Percentiles rank a stretch among this genome's conserved stretches.
Conservation (phyloP, 2,329 filamentous ascomycete genomes). For the Arthrobotrys musiformis region DNA sequence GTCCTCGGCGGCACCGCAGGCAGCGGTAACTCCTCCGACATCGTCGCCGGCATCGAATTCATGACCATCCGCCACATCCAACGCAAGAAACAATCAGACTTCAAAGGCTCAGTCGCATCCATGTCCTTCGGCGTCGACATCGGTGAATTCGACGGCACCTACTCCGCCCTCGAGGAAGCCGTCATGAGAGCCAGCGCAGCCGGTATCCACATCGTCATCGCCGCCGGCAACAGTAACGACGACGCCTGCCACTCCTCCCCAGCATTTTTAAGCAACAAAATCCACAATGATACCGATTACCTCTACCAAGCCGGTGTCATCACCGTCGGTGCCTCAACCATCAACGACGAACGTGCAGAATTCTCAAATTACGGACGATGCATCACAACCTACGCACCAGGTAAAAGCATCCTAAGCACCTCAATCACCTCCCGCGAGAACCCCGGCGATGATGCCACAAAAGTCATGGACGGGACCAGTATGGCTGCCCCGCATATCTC, state of each 20-base stretch:
- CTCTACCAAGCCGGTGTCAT: conserved; percentile 63
- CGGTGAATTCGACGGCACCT: conserved; percentile 33
- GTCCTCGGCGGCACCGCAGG: conserved; percentile 62
- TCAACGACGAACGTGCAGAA: conserved; percentile 61
- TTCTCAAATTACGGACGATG: conserved; percentile 66
- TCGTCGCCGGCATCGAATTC: conserved; percentile 63
- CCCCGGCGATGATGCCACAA: conserved; percentile 65
- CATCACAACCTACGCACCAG: conserved; percentile 71
- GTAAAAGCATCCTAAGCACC: conserved; percentile 67
- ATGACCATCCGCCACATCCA: conserved; percentile 64
- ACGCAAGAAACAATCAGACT: conserved; percentile 62
- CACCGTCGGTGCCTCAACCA: conserved; percentile 63
- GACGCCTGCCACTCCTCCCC: conserved; percentile 60
- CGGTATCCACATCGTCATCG: conserved; percentile 64
- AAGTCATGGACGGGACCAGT: conserved; percentile 66
- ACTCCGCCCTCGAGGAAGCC: conserved; percentile 66
- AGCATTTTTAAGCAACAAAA: conserved; percentile 62
- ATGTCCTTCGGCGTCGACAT: conserved; percentile 69
- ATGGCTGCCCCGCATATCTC: conserved; percentile 73
- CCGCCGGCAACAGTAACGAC: conserved; percentile 63
- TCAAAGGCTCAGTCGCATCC: conserved; percentile 65
- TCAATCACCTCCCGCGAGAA: too few species aligned
- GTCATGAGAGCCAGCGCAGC: conserved; percentile 65
- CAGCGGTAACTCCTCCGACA: conserved; percentile 64
- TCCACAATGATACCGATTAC: conserved; percentile 62